Percentiles rank a stretch among this genome's conserved stretches.
phyloP scores from a whole-genome alignment of 2,329 filamentous ascomycete genomes.

The Claviceps digitariae region DNA sequence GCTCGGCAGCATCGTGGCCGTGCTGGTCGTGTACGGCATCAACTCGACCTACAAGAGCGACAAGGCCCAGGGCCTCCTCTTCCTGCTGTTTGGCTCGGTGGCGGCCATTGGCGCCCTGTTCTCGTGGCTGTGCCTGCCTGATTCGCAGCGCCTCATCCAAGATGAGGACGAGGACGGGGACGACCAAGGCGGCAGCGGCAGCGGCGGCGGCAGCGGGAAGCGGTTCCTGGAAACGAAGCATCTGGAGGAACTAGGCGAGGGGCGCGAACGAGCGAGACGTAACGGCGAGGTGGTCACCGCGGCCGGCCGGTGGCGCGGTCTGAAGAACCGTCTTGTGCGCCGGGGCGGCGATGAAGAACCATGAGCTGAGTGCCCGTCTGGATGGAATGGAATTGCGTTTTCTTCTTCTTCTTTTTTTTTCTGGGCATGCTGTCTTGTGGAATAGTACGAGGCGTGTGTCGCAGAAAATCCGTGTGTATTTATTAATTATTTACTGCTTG shows the following conservation, averaged over 20 bases:
- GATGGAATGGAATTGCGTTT: not conserved
- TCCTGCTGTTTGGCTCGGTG: constrained; percentile 36
- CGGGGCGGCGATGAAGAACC: not conserved
- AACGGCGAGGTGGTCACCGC: constrained; percentile 32
- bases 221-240: constrained; percentile 30
- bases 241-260: constrained; percentile 37
- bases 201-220: constrained; percentile 14
- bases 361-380: not conserved
- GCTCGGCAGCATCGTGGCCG: constrained; percentile 39
- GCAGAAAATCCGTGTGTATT: too few species aligned
- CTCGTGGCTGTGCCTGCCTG: constrained; percentile 38
- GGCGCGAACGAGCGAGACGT: constrained; percentile 28
- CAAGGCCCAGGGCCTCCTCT: constrained; percentile 34
- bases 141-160: constrained; percentile 26
- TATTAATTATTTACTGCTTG: too few species aligned
- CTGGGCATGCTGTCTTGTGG: too few species aligned
- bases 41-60: constrained; percentile 28
- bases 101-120: constrained; percentile 34
- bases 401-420: too few species aligned
- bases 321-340: constrained; percentile 15
- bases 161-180: constrained; percentile 1
- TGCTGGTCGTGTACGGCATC: constrained; percentile 36
- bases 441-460: too few species aligned
- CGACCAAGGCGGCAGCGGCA: not conserved
- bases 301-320: constrained; percentile 27